These are phyloP conservation scores for Tylopilus balloui DNA, from an alignment of 768 basidiomycete genomes.

Conservation along the genomic window DNA sequence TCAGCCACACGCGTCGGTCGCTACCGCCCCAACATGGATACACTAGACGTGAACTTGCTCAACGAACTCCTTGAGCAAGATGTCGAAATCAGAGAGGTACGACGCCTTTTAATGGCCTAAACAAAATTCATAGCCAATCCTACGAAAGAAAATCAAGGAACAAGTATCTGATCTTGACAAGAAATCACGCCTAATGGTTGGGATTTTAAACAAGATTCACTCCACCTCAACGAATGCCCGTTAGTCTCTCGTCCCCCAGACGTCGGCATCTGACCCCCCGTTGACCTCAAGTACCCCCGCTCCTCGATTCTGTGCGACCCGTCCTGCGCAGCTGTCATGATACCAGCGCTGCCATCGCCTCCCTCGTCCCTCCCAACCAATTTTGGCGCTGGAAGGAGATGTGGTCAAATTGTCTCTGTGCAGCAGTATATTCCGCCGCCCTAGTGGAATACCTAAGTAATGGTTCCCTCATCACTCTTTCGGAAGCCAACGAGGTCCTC, in stretches of 20 bases:
- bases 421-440: constrained; percentile 60
- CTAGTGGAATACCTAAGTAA: constrained; percentile 60
- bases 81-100: constrained; percentile 61
- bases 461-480: constrained; percentile 55
- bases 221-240: constrained; percentile 60
- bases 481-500: constrained; percentile 47
- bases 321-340: constrained; percentile 52
- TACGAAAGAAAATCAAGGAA: constrained; percentile 70
- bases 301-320: constrained; percentile 56
- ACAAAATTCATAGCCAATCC: background rate
- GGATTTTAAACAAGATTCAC: constrained; percentile 75
- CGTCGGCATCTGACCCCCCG: constrained; percentile 8
- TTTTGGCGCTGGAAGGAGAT: constrained; percentile 85
- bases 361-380: constrained; percentile 61
- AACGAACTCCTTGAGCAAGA: constrained; percentile 61
- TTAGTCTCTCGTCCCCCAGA: constrained; percentile 33
- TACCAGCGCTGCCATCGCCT: constrained; percentile 47
- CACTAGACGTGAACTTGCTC: constrained; percentile 50
- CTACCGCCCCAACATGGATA: constrained; percentile 45
- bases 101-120: constrained; percentile 5
- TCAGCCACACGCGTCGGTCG: background rate
- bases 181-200: constrained; percentile 66
- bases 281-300: constrained; percentile 46
- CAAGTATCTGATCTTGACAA: constrained; percentile 73
- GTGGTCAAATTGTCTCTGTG: constrained; percentile 70